These are phyloP conservation scores for Fibroporia radiculosa DNA, from an alignment of 768 basidiomycete genomes.

Conservation along the genomic window DNA sequence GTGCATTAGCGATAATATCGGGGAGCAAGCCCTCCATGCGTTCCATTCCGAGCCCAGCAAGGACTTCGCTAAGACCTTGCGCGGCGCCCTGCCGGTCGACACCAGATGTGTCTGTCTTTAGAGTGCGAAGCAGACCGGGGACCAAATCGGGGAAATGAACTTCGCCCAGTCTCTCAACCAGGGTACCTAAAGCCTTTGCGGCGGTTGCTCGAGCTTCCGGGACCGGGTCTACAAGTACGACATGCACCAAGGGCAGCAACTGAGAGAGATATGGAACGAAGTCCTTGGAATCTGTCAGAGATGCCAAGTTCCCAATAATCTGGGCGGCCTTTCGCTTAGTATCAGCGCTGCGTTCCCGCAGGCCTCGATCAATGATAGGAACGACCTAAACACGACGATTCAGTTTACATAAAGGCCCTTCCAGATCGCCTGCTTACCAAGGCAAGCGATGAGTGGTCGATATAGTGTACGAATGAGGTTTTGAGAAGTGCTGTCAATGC, in stretches of 20 bases:
- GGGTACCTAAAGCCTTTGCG: slow-evolving; percentile 89
- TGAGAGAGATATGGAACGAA: slow-evolving; percentile 91
- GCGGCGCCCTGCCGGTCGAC: slow-evolving; percentile 98
- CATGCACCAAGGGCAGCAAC: slow-evolving; percentile 84
- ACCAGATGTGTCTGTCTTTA: slow-evolving; percentile 89
- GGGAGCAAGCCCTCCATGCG: slow-evolving; percentile 89
- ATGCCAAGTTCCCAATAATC: slow-evolving; percentile 95
- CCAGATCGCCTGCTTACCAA: slow-evolving; percentile 49
- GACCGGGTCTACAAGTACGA: slow-evolving; percentile 92
- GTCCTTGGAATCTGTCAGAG: slow-evolving; percentile 82
- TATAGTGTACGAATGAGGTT: slow-evolving; percentile 96
- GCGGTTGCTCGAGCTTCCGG: slow-evolving; percentile 97
- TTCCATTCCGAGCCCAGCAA: slow-evolving; percentile 97
- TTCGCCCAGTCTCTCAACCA: slow-evolving; percentile 96
- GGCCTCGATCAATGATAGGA: slow-evolving; percentile 89
- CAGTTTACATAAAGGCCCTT: slow-evolving; percentile 2
- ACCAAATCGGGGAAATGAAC: slow-evolving; percentile 93
- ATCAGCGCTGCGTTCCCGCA: slow-evolving; percentile 87
- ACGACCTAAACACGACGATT: slow-evolving; percentile 54
- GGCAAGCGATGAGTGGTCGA: slow-evolving; percentile 94
- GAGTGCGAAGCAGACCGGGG: slow-evolving; percentile 75
- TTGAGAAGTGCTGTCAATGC: slow-evolving; percentile 83
- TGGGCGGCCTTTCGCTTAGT: slow-evolving; percentile 94
- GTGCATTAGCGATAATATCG: slow-evolving; percentile 86
- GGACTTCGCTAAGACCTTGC: slow-evolving; percentile 91